These are phyloP conservation scores for Albugo laibachii DNA, from an alignment of 352 stramenopile genomes.

Conservation along the genomic window DNA sequence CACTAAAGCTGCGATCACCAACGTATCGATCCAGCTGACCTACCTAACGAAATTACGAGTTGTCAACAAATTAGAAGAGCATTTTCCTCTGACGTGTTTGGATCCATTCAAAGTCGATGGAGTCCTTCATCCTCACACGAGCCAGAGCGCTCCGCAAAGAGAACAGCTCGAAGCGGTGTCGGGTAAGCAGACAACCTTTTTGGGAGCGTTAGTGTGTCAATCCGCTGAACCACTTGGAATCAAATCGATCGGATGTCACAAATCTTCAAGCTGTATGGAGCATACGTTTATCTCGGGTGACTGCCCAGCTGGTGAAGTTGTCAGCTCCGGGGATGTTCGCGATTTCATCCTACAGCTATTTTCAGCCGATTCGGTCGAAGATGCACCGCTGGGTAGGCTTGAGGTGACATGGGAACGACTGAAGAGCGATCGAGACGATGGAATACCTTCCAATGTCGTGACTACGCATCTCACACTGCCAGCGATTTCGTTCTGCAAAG, in stretches of 20 bases:
- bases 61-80: slow-evolving; percentile 35
- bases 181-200: slow-evolving; percentile 35
- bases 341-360: slow-evolving; percentile 41
- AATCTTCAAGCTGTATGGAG: slow-evolving; percentile 18
- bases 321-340: slow-evolving; percentile 34
- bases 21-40: slow-evolving; percentile 24
- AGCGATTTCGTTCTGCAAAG: slow-evolving; percentile 39
- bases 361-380: slow-evolving; percentile 17
- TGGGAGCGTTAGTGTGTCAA: slow-evolving; percentile 28
- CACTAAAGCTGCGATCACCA: slow-evolving; percentile 15
- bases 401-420: slow-evolving; percentile 33
- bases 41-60: slow-evolving; percentile 53
- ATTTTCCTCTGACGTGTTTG: slow-evolving; percentile 36
- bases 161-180: slow-evolving; percentile 15
- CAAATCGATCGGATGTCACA: slow-evolving; percentile 16
- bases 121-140: slow-evolving; percentile 10
- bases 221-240: slow-evolving; percentile 28
- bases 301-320: slow-evolving; percentile 10
- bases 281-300: neutral
- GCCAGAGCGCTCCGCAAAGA: too few species aligned
- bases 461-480: slow-evolving; percentile 43
- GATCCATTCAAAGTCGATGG: slow-evolving; percentile 30
- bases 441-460: slow-evolving; percentile 16
- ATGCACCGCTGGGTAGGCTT: slow-evolving; percentile 30
- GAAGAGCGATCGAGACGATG: too few species aligned